Evolutionary conservation across 1,284 basidiomycete species (phyloP), one percentile per base, ranked within the genome.

Genomic region (Jaminaea rosea): DNA sequence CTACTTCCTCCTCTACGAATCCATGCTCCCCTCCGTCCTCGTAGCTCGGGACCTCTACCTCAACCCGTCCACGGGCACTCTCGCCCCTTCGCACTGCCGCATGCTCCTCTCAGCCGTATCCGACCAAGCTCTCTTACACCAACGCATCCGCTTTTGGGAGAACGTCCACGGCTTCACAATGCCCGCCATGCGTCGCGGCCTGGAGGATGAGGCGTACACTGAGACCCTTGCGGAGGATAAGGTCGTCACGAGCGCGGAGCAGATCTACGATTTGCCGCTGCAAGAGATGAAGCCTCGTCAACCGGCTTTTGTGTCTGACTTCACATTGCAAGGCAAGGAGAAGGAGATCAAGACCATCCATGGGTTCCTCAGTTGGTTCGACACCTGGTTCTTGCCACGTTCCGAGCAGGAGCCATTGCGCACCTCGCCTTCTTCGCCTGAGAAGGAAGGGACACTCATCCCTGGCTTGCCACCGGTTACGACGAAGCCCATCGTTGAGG

Each of bases 21-120:
- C 86, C 42, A 97, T 97, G 93, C 81, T 97, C 23, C 92, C 96
- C 73, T 94, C 90, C 0, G 93, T 97, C 5, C 78, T 98, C 9
- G 77, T 79, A 52, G 92, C 92, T 0, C 80, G 91, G 23, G 88
- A 94, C 72, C 81, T 84, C 15, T 96, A 90, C 77, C 79, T 97
- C 11, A 80, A 83, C 0, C 29, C 34, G 1, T 26, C 45, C 5
- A 77, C 55, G 0, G 91, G 91, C 1, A 76, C 96, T n/a, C 84
- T 98, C 82, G 90, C 85, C 0, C 93, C 93, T 0, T 89, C 86
- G 62, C 88, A 97, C 68, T 87, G 84, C 56, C 81, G 84, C 58
- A 88, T 98, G 77, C 83, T 87, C 77, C 77, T 97, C 19, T 83
- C 81, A 2, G 81, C 90, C 4, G 87, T 87, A 60, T 84, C 87